phyloP scores from a whole-genome alignment of 345 rosid genomes.

The Populus davidiana region DNA sequence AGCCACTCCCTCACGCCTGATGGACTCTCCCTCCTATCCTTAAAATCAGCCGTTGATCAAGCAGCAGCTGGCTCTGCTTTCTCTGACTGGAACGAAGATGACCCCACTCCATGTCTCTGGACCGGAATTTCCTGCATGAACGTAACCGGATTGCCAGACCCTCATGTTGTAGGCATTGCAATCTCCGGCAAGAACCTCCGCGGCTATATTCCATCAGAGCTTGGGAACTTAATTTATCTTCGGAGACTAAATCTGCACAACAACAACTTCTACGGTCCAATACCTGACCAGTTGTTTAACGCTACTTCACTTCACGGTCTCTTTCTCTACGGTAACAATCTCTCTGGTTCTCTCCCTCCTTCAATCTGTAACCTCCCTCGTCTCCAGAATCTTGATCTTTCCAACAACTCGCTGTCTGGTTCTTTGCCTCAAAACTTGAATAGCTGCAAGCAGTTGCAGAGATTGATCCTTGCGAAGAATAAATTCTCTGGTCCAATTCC shows the following conservation, averaged over 20 bases:
- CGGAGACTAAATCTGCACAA: slow-evolving; percentile 84
- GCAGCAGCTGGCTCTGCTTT: slow-evolving; percentile 39
- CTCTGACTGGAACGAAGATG: slow-evolving; percentile 81
- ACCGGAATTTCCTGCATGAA: slow-evolving; percentile 83
- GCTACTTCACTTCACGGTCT: slow-evolving; percentile 88
- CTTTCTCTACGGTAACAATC: slow-evolving; percentile 75
- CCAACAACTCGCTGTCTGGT: slow-evolving; percentile 73
- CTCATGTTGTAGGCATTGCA: slow-evolving; percentile 76
- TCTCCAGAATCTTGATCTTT: slow-evolving; percentile 86
- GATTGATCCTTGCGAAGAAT: slow-evolving; percentile 67
- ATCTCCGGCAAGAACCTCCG: slow-evolving; percentile 64
- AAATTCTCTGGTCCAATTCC: slow-evolving; percentile 67
- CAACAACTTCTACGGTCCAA: slow-evolving; percentile 65
- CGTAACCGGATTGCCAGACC: slow-evolving; percentile 48
- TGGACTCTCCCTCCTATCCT: slow-evolving; percentile 80
- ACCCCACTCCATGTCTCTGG: slow-evolving; percentile 82
- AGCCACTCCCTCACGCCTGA: slow-evolving; percentile 67
- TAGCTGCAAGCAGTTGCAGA: slow-evolving; percentile 74
- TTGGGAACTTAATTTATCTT: slow-evolving; percentile 66
- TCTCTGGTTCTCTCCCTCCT: slow-evolving; percentile 72
- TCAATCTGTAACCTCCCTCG: slow-evolving; percentile 71
- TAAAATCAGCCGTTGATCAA: slow-evolving; percentile 78
- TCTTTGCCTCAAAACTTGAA: slow-evolving; percentile 50
- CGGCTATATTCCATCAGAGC: slow-evolving; percentile 94
- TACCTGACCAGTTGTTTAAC: slow-evolving; percentile 74